Evolutionary conservation across 805 yeast genomes (phyloP).

Genomic region (Yamadazyma ubonensis): DNA sequence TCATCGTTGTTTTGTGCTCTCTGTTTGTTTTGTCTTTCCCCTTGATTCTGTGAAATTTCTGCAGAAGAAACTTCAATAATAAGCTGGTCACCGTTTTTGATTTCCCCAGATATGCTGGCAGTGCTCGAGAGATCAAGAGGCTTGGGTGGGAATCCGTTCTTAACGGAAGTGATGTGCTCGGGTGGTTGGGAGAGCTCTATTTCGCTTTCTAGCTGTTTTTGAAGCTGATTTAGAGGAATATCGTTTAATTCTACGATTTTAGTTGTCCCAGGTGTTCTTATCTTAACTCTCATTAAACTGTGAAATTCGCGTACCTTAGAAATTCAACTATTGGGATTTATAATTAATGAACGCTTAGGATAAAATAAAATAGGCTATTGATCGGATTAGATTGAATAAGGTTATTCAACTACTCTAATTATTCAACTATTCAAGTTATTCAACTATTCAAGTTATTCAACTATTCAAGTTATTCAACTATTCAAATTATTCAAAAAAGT

Average conservation of each 20-base stretch:
- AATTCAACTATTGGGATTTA: not conserved
- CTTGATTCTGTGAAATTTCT: constrained; percentile 6
- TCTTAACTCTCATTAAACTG: constrained; percentile 16
- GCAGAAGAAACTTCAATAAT: constrained; percentile 38
- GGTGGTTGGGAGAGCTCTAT: constrained; percentile 3
- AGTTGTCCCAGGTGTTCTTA: constrained; percentile 10
- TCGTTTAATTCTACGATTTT: constrained; percentile 25
- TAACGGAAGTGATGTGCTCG: constrained; percentile 25
- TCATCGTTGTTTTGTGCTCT: not conserved
- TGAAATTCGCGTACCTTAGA: not conserved
- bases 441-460: too few species aligned
- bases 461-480: too few species aligned
- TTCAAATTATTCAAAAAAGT: too few species aligned
- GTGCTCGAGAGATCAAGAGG: constrained; percentile 28
- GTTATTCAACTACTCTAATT: too few species aligned
- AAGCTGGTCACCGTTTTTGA: constrained; percentile 61
- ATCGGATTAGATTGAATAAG: too few species aligned
- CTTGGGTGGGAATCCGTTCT: constrained; percentile 64
- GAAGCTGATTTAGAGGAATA: constrained; percentile 32
- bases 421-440: too few species aligned
- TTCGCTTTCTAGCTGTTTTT: constrained; percentile 16
- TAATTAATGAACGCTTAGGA: not conserved
- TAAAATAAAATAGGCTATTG: too few species aligned
- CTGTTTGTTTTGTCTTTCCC: not conserved
- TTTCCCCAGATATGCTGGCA: constrained; percentile 39